Evolutionary conservation across 2,329 filamentous ascomycete genomes (phyloP).

Genomic region (Beauveria sp.): DNA sequence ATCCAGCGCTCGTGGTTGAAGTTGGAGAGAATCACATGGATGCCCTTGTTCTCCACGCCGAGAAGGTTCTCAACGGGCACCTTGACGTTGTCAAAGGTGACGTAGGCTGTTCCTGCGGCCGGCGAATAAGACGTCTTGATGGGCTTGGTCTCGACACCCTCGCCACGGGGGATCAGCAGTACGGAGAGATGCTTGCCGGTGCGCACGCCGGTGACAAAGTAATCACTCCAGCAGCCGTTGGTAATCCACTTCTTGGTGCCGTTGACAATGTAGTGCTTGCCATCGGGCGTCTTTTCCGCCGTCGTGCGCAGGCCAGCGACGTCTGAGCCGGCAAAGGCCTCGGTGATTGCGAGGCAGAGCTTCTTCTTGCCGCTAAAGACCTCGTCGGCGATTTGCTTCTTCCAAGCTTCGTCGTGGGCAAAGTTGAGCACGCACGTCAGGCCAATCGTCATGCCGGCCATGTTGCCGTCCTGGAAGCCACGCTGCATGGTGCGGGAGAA

Average conservation of each 20-base stretch:
- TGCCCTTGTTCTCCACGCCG: slow-evolving; percentile 78
- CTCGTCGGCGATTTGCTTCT: slow-evolving; percentile 60
- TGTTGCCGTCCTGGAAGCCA: slow-evolving; percentile 80
- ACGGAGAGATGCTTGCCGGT: slow-evolving; percentile 76
- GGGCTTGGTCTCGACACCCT: slow-evolving; percentile 66
- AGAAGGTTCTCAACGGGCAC: slow-evolving; percentile 72
- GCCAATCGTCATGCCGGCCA: slow-evolving; percentile 80
- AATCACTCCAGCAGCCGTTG: slow-evolving; percentile 72
- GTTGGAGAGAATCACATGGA: slow-evolving; percentile 75
- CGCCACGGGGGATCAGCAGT: slow-evolving; percentile 64
- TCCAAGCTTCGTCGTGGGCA: slow-evolving; percentile 59
- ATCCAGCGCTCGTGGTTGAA: slow-evolving; percentile 84
- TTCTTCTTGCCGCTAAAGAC: slow-evolving; percentile 77
- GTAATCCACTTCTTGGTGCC: slow-evolving; percentile 84
- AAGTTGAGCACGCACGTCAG: slow-evolving; percentile 76
- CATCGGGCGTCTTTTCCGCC: slow-evolving; percentile 66
- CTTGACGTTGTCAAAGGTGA: slow-evolving; percentile 82
- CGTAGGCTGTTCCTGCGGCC: slow-evolving; percentile 68
- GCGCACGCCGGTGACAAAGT: slow-evolving; percentile 74
- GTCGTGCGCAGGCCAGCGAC: slow-evolving; percentile 75
- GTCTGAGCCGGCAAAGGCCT: slow-evolving; percentile 76
- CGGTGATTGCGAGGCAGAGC: slow-evolving; percentile 80
- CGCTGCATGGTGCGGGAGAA: slow-evolving; percentile 61
- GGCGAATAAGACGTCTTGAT: slow-evolving; percentile 81
- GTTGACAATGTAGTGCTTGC: slow-evolving; percentile 64